phyloP scores from a whole-genome alignment of 768 basidiomycete genomes.

The Suillus brevipes region DNA sequence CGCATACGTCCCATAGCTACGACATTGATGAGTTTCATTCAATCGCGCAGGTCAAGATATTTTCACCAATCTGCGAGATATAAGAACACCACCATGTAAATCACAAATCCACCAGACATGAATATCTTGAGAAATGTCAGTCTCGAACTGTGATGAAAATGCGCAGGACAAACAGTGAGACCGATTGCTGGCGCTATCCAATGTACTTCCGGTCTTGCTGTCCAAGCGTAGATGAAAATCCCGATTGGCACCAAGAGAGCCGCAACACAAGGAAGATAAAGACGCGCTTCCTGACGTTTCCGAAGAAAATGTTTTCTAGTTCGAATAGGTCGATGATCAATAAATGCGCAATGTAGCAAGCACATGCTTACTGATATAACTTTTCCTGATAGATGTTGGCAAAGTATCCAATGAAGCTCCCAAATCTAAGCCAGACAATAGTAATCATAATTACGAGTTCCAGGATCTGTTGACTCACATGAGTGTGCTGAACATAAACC shows the following conservation, averaged over 20 bases:
- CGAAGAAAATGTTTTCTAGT: slow-evolving; percentile 19
- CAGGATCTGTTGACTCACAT: slow-evolving; percentile 36
- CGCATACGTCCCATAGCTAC: slow-evolving; percentile 53
- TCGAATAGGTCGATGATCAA: not conserved
- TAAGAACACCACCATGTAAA: slow-evolving; percentile 52
- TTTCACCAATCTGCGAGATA: slow-evolving; percentile 57
- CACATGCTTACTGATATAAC: slow-evolving; percentile 43
- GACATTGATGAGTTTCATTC: slow-evolving; percentile 1
- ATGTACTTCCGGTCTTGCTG: slow-evolving; percentile 49
- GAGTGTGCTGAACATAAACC: slow-evolving; percentile 55
- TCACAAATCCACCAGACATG: slow-evolving; percentile 46
- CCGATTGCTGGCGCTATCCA: slow-evolving; percentile 47
- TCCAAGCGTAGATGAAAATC: slow-evolving; percentile 73
- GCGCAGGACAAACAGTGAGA: slow-evolving; percentile 6
- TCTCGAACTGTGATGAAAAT: not conserved
- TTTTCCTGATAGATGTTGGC: slow-evolving; percentile 45
- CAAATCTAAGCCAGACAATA: slow-evolving; percentile 40
- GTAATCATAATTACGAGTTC: not conserved
- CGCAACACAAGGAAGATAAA: slow-evolving; percentile 53
- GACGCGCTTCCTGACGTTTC: slow-evolving; percentile 50
- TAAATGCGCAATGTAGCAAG: not conserved
- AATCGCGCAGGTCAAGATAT: slow-evolving; percentile 12
- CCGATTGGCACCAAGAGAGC: slow-evolving; percentile 50
- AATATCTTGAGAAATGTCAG: slow-evolving; percentile 36
- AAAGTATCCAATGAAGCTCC: slow-evolving; percentile 43